These are phyloP conservation scores for Proliferodiscus dingleyae DNA, from an alignment of 2,329 filamentous ascomycete genomes.

Conservation along the genomic window DNA sequence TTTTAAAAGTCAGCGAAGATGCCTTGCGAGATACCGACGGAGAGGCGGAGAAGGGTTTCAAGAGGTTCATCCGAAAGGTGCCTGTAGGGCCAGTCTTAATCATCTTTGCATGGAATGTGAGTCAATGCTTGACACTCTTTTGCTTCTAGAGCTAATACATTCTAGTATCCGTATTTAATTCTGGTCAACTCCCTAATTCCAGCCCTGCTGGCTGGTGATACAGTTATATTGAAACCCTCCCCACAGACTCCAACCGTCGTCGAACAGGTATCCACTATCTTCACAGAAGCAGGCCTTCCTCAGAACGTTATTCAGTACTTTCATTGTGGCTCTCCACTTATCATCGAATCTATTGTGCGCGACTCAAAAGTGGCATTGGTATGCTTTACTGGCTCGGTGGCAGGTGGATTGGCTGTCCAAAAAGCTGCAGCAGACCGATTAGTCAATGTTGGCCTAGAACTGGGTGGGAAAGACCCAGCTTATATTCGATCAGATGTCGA, in stretches of 20 bases:
- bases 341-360: slow-evolving; percentile 74
- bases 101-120: slow-evolving; percentile 93
- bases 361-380: slow-evolving; percentile 73
- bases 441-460: slow-evolving; percentile 80
- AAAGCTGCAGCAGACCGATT: slow-evolving; percentile 78
- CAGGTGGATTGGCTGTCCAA: slow-evolving; percentile 80
- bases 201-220: slow-evolving; percentile 84
- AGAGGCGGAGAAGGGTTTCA: slow-evolving; percentile 82
- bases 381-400: slow-evolving; percentile 91
- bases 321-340: slow-evolving; percentile 74
- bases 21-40: slow-evolving; percentile 75
- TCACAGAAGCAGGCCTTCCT: slow-evolving; percentile 75
- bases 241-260: slow-evolving; percentile 91
- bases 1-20: slow-evolving; percentile 78
- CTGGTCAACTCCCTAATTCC: slow-evolving; percentile 90
- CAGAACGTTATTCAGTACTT: slow-evolving; percentile 85
- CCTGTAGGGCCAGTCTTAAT: slow-evolving; percentile 84
- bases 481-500: slow-evolving; percentile 86
- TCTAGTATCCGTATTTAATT: slow-evolving; percentile 87
- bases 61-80: slow-evolving; percentile 81
- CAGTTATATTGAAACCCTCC: slow-evolving; percentile 89
- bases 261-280: slow-evolving; percentile 74
- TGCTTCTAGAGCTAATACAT: slow-evolving; percentile 9
- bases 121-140: slow-evolving; percentile 33
- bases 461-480: slow-evolving; percentile 92